Conservation (phyloP, 2,329 filamentous ascomycete species). For the Aspergillus amoenus region DNA sequence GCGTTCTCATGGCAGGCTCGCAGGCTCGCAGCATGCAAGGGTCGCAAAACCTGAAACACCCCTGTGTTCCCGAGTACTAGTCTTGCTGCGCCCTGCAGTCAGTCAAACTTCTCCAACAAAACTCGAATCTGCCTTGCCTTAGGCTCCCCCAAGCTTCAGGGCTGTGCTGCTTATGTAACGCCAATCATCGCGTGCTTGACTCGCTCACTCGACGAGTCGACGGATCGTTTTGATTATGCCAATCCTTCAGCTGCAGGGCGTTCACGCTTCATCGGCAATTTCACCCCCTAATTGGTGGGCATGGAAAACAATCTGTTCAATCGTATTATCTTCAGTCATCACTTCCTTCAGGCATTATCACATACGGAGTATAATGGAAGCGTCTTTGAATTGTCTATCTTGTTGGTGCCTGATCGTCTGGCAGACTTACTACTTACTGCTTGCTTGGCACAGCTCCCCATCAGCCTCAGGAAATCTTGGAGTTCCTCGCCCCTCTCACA, state of each 20-base stretch:
- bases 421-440: background rate
- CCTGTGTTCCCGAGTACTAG: constrained; percentile 2
- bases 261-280: background rate
- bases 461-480: background rate
- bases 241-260: background rate
- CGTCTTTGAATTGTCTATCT: background rate
- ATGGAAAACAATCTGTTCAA: background rate
- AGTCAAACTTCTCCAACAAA: constrained; percentile 9
- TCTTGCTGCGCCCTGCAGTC: constrained; percentile 11
- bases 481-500: background rate
- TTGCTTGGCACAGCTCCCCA: background rate
- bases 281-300: background rate
- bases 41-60: constrained; percentile 8
- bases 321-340: background rate
- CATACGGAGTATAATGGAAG: background rate
- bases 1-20: background rate
- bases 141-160: background rate
- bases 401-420: too few species aligned
- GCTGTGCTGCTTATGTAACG: constrained; percentile 6
- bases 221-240: background rate
- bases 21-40: constrained; percentile 1
- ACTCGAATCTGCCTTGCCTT: constrained; percentile 10
- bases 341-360: too few species aligned
- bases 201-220: background rate
- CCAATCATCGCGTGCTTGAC: background rate